Percentiles rank a stretch among this genome's conserved stretches.
Conservation (phyloP, 2,329 filamentous ascomycete genomes). For the Leptographium radiaticola region DNA sequence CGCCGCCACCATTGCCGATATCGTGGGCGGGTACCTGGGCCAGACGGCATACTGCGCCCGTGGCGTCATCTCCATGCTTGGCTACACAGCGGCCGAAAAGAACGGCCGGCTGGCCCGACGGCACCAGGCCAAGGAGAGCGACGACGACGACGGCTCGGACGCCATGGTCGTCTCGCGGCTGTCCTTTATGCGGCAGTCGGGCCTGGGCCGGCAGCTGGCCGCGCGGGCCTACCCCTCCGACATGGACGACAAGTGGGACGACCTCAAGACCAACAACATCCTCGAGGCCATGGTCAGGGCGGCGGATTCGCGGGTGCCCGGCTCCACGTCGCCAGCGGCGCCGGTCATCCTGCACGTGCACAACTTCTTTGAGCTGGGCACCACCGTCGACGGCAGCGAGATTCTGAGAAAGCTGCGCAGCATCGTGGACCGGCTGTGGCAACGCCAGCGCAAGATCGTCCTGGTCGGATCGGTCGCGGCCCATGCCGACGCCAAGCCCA, state of each 20-base stretch:
- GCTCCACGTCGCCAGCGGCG: background rate
- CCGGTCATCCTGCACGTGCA: slow-evolving; percentile 62
- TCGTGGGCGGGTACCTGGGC: slow-evolving; percentile 58
- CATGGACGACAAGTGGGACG: slow-evolving; percentile 42
- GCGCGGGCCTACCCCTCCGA: slow-evolving; percentile 16
- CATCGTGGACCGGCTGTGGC: slow-evolving; percentile 59
- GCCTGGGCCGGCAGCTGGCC: slow-evolving; percentile 3
- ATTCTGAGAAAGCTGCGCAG: slow-evolving; percentile 59
- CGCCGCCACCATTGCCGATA: slow-evolving; percentile 55
- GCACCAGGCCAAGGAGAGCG: slow-evolving; percentile 14
- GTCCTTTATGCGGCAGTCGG: slow-evolving; percentile 7
- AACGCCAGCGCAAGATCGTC: slow-evolving; percentile 56
- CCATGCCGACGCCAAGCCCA: slow-evolving; percentile 29
- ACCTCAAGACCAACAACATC: slow-evolving; percentile 44
- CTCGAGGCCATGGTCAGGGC: slow-evolving; percentile 43
- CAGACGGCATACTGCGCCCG: slow-evolving; percentile 37
- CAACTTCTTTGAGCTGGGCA: slow-evolving; percentile 67
- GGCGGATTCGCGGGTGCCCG: slow-evolving; percentile 23
- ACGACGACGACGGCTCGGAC: slow-evolving; percentile 21
- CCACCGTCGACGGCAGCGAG: slow-evolving; percentile 52
- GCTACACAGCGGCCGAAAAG: slow-evolving; percentile 41
- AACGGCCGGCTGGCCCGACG: slow-evolving; percentile 31
- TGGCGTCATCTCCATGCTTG: slow-evolving; percentile 38
- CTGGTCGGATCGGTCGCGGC: slow-evolving; percentile 64
- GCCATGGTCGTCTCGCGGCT: slow-evolving; percentile 14